phyloP scores from a whole-genome alignment of 2,329 filamentous ascomycete species.

The Zopfia rhizophila region DNA sequence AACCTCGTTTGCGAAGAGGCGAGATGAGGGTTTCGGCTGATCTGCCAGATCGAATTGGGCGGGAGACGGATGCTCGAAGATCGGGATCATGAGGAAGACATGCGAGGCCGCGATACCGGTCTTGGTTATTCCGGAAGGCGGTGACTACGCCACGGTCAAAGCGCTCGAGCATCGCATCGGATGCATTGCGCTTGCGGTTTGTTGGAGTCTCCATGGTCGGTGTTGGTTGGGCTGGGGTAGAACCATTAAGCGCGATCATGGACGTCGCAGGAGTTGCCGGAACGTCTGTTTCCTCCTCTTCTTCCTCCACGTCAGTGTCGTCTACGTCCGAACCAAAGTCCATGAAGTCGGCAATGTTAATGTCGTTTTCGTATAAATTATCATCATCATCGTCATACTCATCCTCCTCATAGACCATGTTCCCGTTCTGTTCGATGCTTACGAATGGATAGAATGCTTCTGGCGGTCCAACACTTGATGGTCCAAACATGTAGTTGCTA shows the following conservation, averaged over 20 bases:
- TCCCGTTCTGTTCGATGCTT: constrained; percentile 66
- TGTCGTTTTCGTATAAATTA: constrained; percentile 66
- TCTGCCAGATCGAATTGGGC: constrained; percentile 50
- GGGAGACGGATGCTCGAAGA: constrained; percentile 47
- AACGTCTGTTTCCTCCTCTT: constrained; percentile 46
- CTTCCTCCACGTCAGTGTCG: constrained; percentile 48
- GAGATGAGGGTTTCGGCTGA: constrained; percentile 53
- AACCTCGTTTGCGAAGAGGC: constrained; percentile 48
- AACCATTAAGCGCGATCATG: constrained; percentile 37
- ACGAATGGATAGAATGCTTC: constrained; percentile 80
- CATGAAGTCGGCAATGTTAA: constrained; percentile 52
- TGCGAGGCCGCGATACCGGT: constrained; percentile 49
- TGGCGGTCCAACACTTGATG: constrained; percentile 75
- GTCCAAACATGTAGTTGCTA: constrained; percentile 60
- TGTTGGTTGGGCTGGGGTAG: constrained; percentile 41
- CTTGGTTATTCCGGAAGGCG: constrained; percentile 53
- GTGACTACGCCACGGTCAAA: constrained; percentile 63
- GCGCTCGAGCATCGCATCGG: constrained; percentile 52
- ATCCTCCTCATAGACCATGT: constrained; percentile 64
- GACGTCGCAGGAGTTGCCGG: constrained; percentile 49
- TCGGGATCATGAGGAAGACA: constrained; percentile 49
- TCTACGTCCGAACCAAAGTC: constrained; percentile 49
- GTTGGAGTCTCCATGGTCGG: constrained; percentile 34
- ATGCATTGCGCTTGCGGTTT: constrained; percentile 39
- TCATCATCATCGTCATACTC: constrained; percentile 70